A percentile compares a stretch with the other conserved stretches of the same genome.
Evolutionary conservation across 345 rosid species (phyloP).

Genomic region (Syzygium jambos): DNA sequence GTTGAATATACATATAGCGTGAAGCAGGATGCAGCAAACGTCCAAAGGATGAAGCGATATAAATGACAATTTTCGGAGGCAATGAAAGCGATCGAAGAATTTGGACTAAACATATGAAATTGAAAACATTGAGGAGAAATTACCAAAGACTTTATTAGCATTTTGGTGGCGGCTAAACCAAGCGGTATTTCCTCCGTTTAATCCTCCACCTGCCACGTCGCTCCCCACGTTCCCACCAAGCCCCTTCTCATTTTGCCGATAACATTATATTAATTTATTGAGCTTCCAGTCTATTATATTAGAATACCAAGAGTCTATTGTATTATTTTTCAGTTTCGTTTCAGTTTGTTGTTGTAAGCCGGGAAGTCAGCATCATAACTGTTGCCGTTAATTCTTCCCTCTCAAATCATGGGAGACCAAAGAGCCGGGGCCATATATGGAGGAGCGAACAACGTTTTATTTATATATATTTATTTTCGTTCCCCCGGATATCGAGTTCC

Average conservation of each 20-base stretch:
- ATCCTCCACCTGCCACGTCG: neutral
- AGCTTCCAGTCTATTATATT: neutral
- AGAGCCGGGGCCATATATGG: neutral
- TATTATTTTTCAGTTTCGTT: neutral
- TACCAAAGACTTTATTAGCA: neutral
- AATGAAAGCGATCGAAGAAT: neutral
- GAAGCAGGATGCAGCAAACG: neutral
- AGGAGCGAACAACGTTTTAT: neutral
- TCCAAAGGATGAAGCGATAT: neutral
- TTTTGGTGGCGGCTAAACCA: neutral
- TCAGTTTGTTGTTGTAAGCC: neutral
- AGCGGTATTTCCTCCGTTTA: neutral
- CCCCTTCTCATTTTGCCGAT: neutral
- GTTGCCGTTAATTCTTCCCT: neutral
- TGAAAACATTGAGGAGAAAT: neutral
- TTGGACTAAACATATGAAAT: neutral
- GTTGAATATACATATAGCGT: too few species aligned
- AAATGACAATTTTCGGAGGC: neutral
- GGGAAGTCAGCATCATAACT: neutral
- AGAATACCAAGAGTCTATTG: neutral
- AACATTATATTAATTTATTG: neutral
- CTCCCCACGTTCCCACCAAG: neutral
- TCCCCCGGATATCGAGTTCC: neutral
- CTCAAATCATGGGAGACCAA: neutral
- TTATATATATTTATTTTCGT: neutral